A percentile compares a stretch with the other conserved stretches of the same genome.
These are phyloP conservation scores for Fusarium sp. DNA, from an alignment of 2,329 filamentous ascomycete species.

Conservation along the genomic window DNA sequence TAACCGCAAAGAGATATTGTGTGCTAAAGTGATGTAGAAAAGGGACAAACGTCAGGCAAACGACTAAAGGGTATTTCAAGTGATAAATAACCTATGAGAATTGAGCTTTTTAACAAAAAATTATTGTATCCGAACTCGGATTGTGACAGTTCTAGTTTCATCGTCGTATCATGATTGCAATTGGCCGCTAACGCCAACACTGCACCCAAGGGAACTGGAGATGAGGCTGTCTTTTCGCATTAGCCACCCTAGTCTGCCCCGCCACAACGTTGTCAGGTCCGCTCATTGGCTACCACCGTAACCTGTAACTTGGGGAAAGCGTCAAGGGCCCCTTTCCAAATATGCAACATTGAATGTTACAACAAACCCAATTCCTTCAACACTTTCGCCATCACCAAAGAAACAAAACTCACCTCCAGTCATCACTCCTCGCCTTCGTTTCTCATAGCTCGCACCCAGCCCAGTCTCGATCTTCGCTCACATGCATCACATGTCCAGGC, in stretches of 20 bases:
- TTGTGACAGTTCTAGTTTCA: constrained; percentile 7
- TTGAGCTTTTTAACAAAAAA: neutral
- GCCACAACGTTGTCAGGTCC: constrained; percentile 14
- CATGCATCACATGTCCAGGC: neutral
- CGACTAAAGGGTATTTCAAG: neutral
- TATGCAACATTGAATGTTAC: constrained; percentile 12
- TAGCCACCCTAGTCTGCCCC: constrained; percentile 30
- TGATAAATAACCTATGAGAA: neutral
- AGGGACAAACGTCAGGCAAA: neutral
- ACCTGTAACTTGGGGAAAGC: constrained; percentile 21
- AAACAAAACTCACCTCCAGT: neutral
- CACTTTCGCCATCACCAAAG: constrained; percentile 25
- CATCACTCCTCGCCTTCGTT: neutral
- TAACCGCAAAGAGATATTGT: neutral
- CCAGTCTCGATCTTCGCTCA: neutral
- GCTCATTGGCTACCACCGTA: constrained; percentile 29
- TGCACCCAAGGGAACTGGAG: neutral
- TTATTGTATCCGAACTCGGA: neutral
- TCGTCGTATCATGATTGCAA: neutral
- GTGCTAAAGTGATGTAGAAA: neutral
- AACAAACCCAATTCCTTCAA: constrained; percentile 13
- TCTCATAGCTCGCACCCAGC: constrained; percentile 2
- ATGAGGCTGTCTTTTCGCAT: neutral
- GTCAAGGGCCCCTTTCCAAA: constrained; percentile 30
- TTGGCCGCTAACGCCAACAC: neutral